These are phyloP conservation scores for Malus hybrid DNA, from an alignment of 331 rosid species.

Conservation along the genomic window DNA sequence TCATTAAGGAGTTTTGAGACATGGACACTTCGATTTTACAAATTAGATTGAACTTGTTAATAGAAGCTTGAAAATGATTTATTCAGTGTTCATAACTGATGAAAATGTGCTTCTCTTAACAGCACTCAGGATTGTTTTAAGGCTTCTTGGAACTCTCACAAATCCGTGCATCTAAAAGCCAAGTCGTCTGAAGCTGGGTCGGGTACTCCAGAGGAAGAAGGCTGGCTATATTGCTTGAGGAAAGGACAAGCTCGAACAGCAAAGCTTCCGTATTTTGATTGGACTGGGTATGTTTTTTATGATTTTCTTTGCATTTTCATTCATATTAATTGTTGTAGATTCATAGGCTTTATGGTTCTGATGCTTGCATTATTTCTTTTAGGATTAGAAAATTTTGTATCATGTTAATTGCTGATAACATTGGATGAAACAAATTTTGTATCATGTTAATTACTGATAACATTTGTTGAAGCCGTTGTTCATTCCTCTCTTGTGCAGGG, in stretches of 20 bases:
- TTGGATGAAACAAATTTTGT: background rate
- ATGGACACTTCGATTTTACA: background rate
- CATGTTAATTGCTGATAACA: background rate
- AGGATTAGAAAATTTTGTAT: background rate
- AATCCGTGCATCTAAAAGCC: constrained; percentile 70
- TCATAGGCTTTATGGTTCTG: background rate
- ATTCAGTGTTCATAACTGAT: background rate
- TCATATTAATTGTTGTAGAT: background rate
- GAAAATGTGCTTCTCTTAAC: constrained; percentile 23
- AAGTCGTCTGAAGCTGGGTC: constrained; percentile 38
- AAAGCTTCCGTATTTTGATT: constrained; percentile 81
- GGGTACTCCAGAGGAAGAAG: constrained; percentile 39
- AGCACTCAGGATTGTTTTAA: constrained; percentile 97
- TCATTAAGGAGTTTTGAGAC: background rate
- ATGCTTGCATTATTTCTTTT: background rate
- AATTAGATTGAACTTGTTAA: background rate
- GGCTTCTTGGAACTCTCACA: constrained; percentile 89
- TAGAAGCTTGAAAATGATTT: background rate
- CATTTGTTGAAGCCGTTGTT: background rate
- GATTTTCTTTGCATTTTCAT: background rate
- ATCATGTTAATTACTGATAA: background rate
- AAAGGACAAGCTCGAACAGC: constrained; percentile 73
- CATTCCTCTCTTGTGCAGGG: constrained; percentile 34
- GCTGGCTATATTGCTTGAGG: constrained; percentile 74
- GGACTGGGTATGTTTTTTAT: constrained; percentile 71